Conservation (phyloP, 2,329 filamentous ascomycete species). For the Fusarium brachygibbosum region DNA sequence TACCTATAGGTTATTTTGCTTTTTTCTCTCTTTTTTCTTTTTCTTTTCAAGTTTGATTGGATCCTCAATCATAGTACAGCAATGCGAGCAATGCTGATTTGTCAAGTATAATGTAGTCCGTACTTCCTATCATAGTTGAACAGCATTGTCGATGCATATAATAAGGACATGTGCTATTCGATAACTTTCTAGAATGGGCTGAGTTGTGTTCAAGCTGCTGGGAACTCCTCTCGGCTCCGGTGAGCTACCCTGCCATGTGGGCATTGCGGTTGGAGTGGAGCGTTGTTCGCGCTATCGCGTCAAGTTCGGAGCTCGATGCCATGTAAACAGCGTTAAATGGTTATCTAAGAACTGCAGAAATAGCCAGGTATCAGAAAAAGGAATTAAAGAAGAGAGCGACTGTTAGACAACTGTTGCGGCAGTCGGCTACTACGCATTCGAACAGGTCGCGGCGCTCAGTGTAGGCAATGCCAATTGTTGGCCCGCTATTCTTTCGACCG, state of each 20-base stretch:
- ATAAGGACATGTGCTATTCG: not conserved
- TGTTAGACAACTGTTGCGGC: not conserved
- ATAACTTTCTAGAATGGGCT: not conserved
- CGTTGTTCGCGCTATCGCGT: conserved; percentile 31
- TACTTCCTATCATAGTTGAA: not conserved
- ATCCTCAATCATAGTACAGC: not conserved
- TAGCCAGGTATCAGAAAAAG: not conserved
- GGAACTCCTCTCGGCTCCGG: conserved; percentile 27
- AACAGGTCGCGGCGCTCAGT: conserved; percentile 24
- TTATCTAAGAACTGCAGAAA: conserved; percentile 7
- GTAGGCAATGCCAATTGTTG: conserved; percentile 17
- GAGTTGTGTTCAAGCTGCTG: conserved; percentile 6
- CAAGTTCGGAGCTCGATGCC: conserved; percentile 35
- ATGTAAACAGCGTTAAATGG: conserved; percentile 13
- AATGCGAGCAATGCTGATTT: not conserved
- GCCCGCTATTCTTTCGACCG: conserved; percentile 24
- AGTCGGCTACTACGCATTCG: conserved; percentile 7
- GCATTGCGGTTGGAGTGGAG: conserved; percentile 35
- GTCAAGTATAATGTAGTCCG: not conserved
- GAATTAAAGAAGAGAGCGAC: too few relatives aligned
- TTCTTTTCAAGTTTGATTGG: not conserved
- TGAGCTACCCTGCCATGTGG: conserved; percentile 32
- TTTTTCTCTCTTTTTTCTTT: not conserved
- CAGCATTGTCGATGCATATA: not conserved
- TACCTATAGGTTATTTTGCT: conserved; percentile 14